Evolutionary conservation across 2,329 filamentous ascomycete genomes (phyloP).

Genomic region (Zymoseptoria crescenta): DNA sequence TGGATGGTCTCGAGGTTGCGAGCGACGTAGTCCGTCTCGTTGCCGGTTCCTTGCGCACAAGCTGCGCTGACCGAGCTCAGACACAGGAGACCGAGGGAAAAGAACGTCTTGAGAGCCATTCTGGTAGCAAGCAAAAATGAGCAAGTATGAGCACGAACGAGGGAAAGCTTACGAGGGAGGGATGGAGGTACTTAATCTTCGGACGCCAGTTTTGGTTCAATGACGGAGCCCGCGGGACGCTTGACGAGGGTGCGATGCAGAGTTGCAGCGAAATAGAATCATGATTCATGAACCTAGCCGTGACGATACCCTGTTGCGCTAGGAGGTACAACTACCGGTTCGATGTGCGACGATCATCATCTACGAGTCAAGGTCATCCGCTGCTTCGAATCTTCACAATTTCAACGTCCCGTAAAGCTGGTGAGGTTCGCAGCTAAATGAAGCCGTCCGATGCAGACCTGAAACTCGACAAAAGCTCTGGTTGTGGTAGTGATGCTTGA

Average conservation of each 20-base stretch:
- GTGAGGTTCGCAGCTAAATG: too few species aligned
- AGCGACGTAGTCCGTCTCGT: background rate
- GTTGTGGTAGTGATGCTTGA: background rate
- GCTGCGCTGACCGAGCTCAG: background rate
- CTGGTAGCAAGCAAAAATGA: background rate
- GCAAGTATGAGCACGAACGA: background rate
- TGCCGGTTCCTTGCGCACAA: background rate
- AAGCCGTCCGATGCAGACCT: background rate
- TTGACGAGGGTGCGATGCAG: background rate
- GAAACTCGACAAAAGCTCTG: background rate
- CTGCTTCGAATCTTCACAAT: background rate
- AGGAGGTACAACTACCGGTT: background rate
- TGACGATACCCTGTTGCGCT: background rate
- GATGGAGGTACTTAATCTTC: background rate
- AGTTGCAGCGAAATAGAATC: background rate
- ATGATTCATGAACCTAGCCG: background rate
- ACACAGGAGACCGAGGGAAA: background rate
- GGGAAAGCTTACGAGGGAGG: too few species aligned
- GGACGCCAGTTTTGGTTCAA: background rate
- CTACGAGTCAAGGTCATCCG: background rate
- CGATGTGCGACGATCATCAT: background rate
- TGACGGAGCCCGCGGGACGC: background rate
- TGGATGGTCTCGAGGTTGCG: slow-evolving; percentile 35
- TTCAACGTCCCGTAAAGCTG: too few species aligned
- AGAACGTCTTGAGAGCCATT: background rate